phyloP scores from a whole-genome alignment of 2,329 filamentous ascomycete genomes.

The Fusarium verrucosum region DNA sequence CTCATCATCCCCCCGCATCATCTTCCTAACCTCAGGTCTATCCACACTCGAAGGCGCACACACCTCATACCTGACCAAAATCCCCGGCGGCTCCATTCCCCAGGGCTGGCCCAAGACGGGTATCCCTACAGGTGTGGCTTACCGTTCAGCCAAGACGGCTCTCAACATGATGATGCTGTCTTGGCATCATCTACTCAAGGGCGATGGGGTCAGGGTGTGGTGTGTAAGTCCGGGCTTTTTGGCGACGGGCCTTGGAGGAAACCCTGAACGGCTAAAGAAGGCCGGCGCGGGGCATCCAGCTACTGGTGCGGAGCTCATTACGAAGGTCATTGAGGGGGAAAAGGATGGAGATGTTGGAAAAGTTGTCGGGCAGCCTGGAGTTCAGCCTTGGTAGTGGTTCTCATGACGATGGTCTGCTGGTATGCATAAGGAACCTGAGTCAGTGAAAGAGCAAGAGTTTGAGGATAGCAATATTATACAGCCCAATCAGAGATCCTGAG shows the following conservation, averaged over 20 bases:
- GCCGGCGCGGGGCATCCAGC: slow-evolving; percentile 49
- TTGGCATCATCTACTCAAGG: slow-evolving; percentile 55
- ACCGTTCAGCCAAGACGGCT: slow-evolving; percentile 41
- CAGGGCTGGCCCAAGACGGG: slow-evolving; percentile 63
- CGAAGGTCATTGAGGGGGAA: slow-evolving; percentile 53
- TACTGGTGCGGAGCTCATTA: slow-evolving; percentile 51
- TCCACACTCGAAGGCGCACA: slow-evolving; percentile 50
- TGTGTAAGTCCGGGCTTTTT: slow-evolving; percentile 59
- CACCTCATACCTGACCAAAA: slow-evolving; percentile 37
- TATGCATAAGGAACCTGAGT: neutral
- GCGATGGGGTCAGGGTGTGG: slow-evolving; percentile 62
- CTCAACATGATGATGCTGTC: slow-evolving; percentile 51
- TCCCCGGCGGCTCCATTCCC: slow-evolving; percentile 35
- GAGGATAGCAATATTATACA: neutral
- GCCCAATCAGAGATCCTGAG: neutral
- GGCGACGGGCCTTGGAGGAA: slow-evolving; percentile 56
- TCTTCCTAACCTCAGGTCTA: slow-evolving; percentile 60
- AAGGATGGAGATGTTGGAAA: slow-evolving; percentile 54
- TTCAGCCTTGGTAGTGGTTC: slow-evolving; percentile 47
- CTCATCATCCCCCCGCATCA: slow-evolving; percentile 54
- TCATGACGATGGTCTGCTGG: neutral
- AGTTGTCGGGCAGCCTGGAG: slow-evolving; percentile 45
- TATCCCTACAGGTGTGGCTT: slow-evolving; percentile 48
- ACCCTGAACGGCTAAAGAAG: slow-evolving; percentile 45
- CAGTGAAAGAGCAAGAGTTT: neutral